phyloP scores from a whole-genome alignment of 257 asterid genomes.

The Lavandula angustifolia region DNA sequence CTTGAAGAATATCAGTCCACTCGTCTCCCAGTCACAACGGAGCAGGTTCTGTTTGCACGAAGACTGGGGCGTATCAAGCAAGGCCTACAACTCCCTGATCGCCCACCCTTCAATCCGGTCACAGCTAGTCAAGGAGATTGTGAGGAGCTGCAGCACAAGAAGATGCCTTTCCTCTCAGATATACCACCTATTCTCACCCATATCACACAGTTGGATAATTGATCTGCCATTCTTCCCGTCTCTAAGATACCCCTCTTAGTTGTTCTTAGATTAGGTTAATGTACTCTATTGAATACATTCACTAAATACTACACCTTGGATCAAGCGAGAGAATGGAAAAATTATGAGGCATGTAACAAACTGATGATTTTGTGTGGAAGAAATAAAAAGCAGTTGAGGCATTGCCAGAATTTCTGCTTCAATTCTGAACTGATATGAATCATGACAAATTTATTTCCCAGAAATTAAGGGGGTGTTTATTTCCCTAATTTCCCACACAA shows the following conservation, averaged over 20 bases:
- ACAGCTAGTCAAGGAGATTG: conserved; percentile 53
- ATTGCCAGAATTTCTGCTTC: conserved; percentile 13
- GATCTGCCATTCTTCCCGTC: not conserved
- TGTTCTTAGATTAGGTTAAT: conserved; percentile 7
- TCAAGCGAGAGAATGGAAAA: no score
- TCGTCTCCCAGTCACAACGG: conserved; percentile 59
- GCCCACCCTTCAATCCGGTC: conserved; percentile 46
- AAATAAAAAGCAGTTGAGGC: conserved; percentile 1
- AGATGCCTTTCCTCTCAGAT: conserved; percentile 62
- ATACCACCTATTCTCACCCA: conserved; percentile 48
- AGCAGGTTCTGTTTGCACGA: conserved; percentile 72
- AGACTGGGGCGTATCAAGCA: conserved; percentile 72
- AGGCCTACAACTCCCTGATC: conserved; percentile 45
- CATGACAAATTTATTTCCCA: conserved; percentile 45
- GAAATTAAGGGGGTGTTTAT: conserved; percentile 30
- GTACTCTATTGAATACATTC: not conserved
- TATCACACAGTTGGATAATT: conserved; percentile 13
- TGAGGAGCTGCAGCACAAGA: conserved; percentile 66
- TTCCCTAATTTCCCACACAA: conserved; percentile 21
- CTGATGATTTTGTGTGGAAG: not conserved
- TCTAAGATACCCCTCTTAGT: conserved; percentile 4
- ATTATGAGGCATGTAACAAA: not conserved
- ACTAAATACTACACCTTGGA: no score
- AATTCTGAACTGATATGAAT: conserved; percentile 22
- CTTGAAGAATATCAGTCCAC: conserved; percentile 66